Evolutionary conservation across 2,329 filamentous ascomycete genomes (phyloP), one percentile per base, ranked within the genome.

Genomic region (Falciphora oryzae): DNA sequence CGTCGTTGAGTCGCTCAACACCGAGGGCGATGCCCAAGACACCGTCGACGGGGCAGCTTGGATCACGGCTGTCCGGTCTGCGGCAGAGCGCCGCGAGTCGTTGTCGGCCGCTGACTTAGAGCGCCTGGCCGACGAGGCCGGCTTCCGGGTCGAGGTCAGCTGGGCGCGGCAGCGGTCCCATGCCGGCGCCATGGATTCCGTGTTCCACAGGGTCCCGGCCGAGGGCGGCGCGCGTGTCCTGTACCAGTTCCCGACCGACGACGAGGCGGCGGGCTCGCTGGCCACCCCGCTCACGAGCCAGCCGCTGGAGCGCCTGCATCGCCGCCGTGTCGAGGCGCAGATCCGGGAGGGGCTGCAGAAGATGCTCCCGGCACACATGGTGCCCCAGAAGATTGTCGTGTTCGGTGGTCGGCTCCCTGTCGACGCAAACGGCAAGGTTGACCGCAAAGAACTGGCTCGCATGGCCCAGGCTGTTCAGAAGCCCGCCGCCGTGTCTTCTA

Each of bases 401-500:
- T 68, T 86, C 44, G 44, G 44, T 10, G 68, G 79, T 6, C 74
- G 77, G 31, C 76, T 89, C 63, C 86, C 86, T 3, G 81, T 83
- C 65, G 76, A 88, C 32, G 74, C 84, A 4, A 87, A 85, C 3
- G 87, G 86, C 1, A 89, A 89, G 71, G 77, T 84, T 22, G 84
- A 89, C 69, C 80, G 80, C 59, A 83, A 80, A 29, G 57, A 31
- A 32, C 57, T 59, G 7, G 57, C 16, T 87, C 78, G 27, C 28
- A 59, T 29, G 27, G 57, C 57, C 25, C 8, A 29, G 27, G 18
- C 57, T 22, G 7, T 59, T 4, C 27, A 22, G 11, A 59, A 59
- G 27, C 28, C 28, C 10, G 11, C n/a, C 28, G 18, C 57, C 16
- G 14, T n/a, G 28, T 1, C 28, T n/a, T 22, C 27, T 29, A 14